Base-by-base conservation (phyloP, 2,329 filamentous ascomycete genomes). In the Epichloe typhina region DNA sequence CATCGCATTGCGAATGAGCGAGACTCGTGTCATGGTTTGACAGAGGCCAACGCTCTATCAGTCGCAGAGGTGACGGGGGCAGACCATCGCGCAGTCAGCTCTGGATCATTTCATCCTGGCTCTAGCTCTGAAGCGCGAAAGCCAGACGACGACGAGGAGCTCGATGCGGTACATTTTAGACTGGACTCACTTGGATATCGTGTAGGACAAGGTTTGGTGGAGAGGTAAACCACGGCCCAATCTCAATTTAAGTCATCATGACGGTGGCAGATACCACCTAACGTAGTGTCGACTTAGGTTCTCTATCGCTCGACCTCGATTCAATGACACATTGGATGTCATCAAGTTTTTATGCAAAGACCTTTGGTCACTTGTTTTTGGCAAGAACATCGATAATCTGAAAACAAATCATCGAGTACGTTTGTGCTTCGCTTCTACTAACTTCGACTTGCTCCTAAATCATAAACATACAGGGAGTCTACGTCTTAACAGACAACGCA, bases 261-360 rank as follows among this genome's bases (percentile, higher is more conserved):
- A 13, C 15, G 23, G 33, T 36, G 7, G 5, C 36, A 41, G 23
- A 9, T 23, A 36, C 26, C 31, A 26, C 36, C 38, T 51, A 13
- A 50, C 21, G 19, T 42, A n/a, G 8, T 21, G 12, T 35, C 13
- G 5, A 19, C 3, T 21, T 46, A 89, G 86, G 49, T 90, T 93
- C 72, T 88, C 86, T 9, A 77, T 80, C 62, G 86, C 94, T 65
- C 78, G 88, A 48, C 88, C 91, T 40, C 86, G 89, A 46, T 94
- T 96, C 64, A 87, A 84, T 54, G 89, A 95, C 60, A 90, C 90
- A 4, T 80, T 98, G 41, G 93, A 97, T 64, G 86, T 90, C 47
- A 98, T 98, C 66, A 98, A 98, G 67, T 97, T 98, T 63, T 75
- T 98, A 47, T 98, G 93, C 79, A 98, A 98, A 72, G 93, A 98